Conservation (phyloP, 495 filamentous ascomycete species). For the Aspergillus conjunctus region DNA sequence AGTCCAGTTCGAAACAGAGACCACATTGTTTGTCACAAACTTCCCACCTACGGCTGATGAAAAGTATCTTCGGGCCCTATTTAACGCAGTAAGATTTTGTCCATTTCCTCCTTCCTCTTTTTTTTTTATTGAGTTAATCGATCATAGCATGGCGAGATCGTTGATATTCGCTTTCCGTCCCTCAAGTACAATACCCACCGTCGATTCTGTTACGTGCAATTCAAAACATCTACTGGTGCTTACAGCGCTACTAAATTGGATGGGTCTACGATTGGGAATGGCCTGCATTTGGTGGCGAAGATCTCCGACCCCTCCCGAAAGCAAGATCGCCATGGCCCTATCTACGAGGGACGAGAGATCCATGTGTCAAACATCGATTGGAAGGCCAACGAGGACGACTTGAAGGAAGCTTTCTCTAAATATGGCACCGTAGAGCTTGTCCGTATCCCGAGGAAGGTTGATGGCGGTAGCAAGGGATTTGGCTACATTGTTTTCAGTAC, state of each 20-base stretch:
- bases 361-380: constrained; percentile 75
- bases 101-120: neutral
- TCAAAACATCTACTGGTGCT: constrained; percentile 65
- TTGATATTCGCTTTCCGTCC: constrained; percentile 86
- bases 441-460: constrained; percentile 63
- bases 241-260: constrained; percentile 69
- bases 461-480: constrained; percentile 68
- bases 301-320: constrained; percentile 80
- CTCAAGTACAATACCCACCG: constrained; percentile 85
- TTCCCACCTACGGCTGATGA: constrained; percentile 88
- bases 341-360: constrained; percentile 83
- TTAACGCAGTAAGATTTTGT: constrained; percentile 55
- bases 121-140: constrained; percentile 25
- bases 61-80: constrained; percentile 71
- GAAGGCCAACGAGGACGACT: constrained; percentile 63
- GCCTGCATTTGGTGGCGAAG: constrained; percentile 69
- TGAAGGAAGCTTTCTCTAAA: constrained; percentile 68
- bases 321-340: constrained; percentile 77
- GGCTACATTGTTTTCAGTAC: constrained; percentile 76
- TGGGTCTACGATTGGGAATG: constrained; percentile 64
- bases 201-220: constrained; percentile 93
- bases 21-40: constrained; percentile 88
- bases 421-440: constrained; percentile 74
- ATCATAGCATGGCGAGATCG: constrained; percentile 70
- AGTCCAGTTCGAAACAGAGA: constrained; percentile 69